phyloP scores from a whole-genome alignment of 352 stramenopile genomes.

The Globisporangium ultimum region DNA sequence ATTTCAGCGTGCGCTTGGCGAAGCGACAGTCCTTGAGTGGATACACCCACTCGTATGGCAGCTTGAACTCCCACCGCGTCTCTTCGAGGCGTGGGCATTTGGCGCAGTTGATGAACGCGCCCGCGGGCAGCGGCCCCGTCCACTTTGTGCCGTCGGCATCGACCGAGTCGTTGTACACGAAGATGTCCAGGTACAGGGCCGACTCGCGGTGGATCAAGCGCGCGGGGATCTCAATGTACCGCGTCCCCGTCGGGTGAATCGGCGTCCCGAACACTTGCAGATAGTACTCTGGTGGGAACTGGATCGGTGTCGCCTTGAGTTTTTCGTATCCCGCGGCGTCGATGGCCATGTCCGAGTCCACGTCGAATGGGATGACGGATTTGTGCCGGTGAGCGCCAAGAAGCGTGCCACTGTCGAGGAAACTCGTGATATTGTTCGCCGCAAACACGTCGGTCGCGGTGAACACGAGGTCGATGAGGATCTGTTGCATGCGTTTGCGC shows the following conservation, averaged over 20 bases:
- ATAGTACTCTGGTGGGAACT: constrained; percentile 17
- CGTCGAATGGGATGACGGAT: constrained; percentile 23
- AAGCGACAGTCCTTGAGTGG: constrained; percentile 22
- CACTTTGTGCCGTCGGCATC: constrained; percentile 6
- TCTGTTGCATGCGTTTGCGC: constrained; percentile 16
- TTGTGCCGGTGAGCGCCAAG: constrained; percentile 24
- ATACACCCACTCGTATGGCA: constrained; percentile 25
- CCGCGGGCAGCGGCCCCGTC: constrained; percentile 17
- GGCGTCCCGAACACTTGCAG: constrained; percentile 22
- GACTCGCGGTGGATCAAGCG: constrained; percentile 19
- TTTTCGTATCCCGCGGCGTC: constrained; percentile 11
- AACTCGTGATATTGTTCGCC: constrained; percentile 22
- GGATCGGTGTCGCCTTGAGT: constrained; percentile 12
- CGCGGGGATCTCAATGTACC: constrained; percentile 22
- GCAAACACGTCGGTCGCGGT: constrained; percentile 15
- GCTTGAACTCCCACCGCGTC: constrained; percentile 14
- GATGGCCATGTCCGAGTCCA: constrained; percentile 29
- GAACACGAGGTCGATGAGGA: constrained; percentile 23
- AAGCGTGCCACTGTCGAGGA: constrained; percentile 27
- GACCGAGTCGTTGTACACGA: constrained; percentile 23
- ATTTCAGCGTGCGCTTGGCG: constrained; percentile 17
- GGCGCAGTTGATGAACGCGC: constrained; percentile 22
- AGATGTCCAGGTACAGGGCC: constrained; percentile 29
- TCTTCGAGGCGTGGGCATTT: constrained; percentile 8
- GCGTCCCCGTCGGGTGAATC: constrained; percentile 11